phyloP scores from a whole-genome alignment of 805 yeast species.

The Saturnispora galanensis region DNA sequence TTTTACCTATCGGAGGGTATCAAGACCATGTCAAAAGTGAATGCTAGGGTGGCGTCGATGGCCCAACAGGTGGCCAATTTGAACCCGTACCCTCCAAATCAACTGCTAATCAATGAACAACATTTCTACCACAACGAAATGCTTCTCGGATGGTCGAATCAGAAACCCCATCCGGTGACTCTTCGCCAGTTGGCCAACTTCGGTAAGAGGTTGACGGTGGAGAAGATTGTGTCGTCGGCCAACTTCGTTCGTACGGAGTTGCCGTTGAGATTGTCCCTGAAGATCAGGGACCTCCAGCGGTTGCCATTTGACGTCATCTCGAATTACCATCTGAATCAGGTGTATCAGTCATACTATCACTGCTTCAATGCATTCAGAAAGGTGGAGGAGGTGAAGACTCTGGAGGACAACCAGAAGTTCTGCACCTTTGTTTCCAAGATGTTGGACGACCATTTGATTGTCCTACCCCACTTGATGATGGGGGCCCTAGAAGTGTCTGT shows the following conservation, averaged over 20 bases:
- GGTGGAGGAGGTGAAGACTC: slow-evolving; percentile 52
- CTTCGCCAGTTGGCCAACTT: slow-evolving; percentile 84
- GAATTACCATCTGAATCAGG: slow-evolving; percentile 77
- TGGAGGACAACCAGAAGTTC: slow-evolving; percentile 69
- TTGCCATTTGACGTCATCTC: slow-evolving; percentile 78
- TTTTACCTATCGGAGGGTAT: not conserved
- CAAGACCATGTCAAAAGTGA: not conserved
- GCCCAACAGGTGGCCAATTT: not conserved
- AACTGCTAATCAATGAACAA: slow-evolving; percentile 32
- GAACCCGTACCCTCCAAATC: slow-evolving; percentile 11
- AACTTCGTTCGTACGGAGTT: slow-evolving; percentile 81
- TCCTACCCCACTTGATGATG: slow-evolving; percentile 83
- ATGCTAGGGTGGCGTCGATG: slow-evolving; percentile 1
- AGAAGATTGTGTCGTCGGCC: slow-evolving; percentile 73
- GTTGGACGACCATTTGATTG: slow-evolving; percentile 69
- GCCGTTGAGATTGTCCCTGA: slow-evolving; percentile 73
- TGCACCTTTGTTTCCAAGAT: slow-evolving; percentile 54
- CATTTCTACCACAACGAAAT: slow-evolving; percentile 82
- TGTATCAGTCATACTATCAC: slow-evolving; percentile 76
- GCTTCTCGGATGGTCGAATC: slow-evolving; percentile 50
- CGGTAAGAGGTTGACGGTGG: slow-evolving; percentile 68
- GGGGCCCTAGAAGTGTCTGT: slow-evolving; percentile 81
- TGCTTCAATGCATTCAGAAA: slow-evolving; percentile 80
- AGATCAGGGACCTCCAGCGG: slow-evolving; percentile 65
- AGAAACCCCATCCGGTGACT: slow-evolving; percentile 80